A percentile compares a stretch with the other conserved stretches of the same genome.
These are phyloP conservation scores for Paraphaeosphaeria minitans DNA, from an alignment of 2,329 filamentous ascomycete genomes.

Conservation along the genomic window DNA sequence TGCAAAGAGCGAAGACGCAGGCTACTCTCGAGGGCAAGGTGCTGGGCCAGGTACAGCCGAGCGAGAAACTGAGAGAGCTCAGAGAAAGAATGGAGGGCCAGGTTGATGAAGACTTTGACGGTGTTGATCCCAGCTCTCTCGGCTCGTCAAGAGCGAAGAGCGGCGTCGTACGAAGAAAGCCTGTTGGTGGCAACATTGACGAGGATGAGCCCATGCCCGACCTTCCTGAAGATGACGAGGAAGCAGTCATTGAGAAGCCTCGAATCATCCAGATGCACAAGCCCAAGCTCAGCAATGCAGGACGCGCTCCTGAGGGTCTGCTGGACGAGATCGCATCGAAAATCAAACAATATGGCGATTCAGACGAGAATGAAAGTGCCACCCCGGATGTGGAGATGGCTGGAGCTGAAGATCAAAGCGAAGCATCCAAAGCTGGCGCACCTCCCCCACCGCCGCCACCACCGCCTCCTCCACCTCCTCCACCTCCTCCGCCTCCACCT, in stretches of 20 bases:
- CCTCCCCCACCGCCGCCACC: slow-evolving; percentile 52
- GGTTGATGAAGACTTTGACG: slow-evolving; percentile 48
- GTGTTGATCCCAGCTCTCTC: slow-evolving; percentile 74
- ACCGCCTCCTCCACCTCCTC: slow-evolving; percentile 50
- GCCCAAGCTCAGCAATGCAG: slow-evolving; percentile 64
- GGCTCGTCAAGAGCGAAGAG: slow-evolving; percentile 51
- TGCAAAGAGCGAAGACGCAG: slow-evolving; percentile 96
- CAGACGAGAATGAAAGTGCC: slow-evolving; percentile 64
- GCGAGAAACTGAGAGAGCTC: slow-evolving; percentile 87
- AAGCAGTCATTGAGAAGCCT: slow-evolving; percentile 76
- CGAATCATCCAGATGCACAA: slow-evolving; percentile 78
- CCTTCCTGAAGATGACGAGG: slow-evolving; percentile 55
- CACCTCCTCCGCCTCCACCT: slow-evolving; percentile 56
- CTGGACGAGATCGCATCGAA: slow-evolving; percentile 75
- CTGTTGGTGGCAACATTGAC: slow-evolving; percentile 46
- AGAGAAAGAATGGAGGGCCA: slow-evolving; percentile 89
- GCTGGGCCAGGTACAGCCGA: slow-evolving; percentile 84
- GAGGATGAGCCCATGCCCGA: slow-evolving; percentile 45
- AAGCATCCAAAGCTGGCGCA: slow-evolving; percentile 69
- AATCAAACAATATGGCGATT: slow-evolving; percentile 73
- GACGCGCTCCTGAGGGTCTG: slow-evolving; percentile 67
- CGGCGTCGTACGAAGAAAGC: slow-evolving; percentile 46
- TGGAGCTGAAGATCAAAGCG: slow-evolving; percentile 57
- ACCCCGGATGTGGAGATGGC: slow-evolving; percentile 4
- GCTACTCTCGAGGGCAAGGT: slow-evolving; percentile 94